Conservation (phyloP, 2,329 filamentous ascomycete species). For the Aspergillus fischeri region DNA sequence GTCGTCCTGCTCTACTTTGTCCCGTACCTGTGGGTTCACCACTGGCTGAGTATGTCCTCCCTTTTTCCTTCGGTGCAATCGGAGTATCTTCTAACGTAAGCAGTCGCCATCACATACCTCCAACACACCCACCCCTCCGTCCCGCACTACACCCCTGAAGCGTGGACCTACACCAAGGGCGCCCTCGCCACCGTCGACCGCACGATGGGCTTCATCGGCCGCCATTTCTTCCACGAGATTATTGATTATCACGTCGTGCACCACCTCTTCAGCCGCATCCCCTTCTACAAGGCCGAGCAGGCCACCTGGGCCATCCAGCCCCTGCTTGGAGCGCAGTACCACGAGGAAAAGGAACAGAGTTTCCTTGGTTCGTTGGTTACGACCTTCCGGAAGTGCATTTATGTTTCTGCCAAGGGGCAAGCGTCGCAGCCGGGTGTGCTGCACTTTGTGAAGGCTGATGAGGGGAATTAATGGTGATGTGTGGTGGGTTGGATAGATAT, state of each 20-base stretch:
- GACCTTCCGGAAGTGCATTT: slow-evolving; percentile 47
- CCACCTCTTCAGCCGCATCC: slow-evolving; percentile 59
- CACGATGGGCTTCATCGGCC: slow-evolving; percentile 61
- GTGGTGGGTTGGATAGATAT: not conserved
- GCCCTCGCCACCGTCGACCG: slow-evolving; percentile 62
- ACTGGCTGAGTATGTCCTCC: slow-evolving; percentile 58
- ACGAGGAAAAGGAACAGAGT: slow-evolving; percentile 30
- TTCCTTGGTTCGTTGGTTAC: slow-evolving; percentile 47
- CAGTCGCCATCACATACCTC: slow-evolving; percentile 70
- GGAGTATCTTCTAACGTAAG: slow-evolving; percentile 1
- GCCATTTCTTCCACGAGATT: slow-evolving; percentile 64
- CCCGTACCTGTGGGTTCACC: slow-evolving; percentile 67
- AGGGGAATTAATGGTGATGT: not conserved
- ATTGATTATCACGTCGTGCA: slow-evolving; percentile 63
- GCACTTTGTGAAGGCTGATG: slow-evolving; percentile 14
- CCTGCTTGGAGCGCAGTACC: slow-evolving; percentile 54
- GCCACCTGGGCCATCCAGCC: slow-evolving; percentile 56
- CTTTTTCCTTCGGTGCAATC: not conserved
- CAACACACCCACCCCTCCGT: slow-evolving; percentile 63
- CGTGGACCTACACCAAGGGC: slow-evolving; percentile 61
- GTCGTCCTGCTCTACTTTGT: slow-evolving; percentile 58
- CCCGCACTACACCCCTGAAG: slow-evolving; percentile 55
- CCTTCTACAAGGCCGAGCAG: slow-evolving; percentile 58
- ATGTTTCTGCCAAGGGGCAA: slow-evolving; percentile 36
- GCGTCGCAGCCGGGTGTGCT: slow-evolving; percentile 13